Base-by-base conservation (phyloP, 2,329 filamentous ascomycete species). In the Colletotrichum melonis region DNA sequence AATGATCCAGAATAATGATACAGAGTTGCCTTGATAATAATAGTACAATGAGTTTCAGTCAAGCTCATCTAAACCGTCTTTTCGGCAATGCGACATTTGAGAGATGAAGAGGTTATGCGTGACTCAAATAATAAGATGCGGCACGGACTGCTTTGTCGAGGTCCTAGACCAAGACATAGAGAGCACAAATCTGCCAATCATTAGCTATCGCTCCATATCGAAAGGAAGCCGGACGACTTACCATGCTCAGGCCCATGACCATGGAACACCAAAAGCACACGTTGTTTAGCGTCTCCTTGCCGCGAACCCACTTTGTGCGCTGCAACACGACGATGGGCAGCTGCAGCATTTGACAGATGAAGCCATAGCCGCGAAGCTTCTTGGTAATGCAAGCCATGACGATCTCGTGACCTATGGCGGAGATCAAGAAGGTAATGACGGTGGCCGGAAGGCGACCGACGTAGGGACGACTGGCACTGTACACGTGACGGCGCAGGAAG, bases 321-420 rank as follows among this genome's bases (percentile, higher is more conserved):
- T 98, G 97, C 35, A 98, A 85, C 82, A 95, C 91, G n/a, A 98
- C 94, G 76, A 98, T 97, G 0, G 97, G 97, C 77, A 98, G 89
- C 86, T 99, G 97, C 75, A 97, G 85, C 97, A 99, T 98, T 91
- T 98, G 97, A 75, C 94, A 93, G 24, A 97, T 80, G 80, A 98
- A 97, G 11, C 96, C 97, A 80, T 98, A 99, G 14, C 97, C 97
- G 49, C 97, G 88, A 58, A 98, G 87, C 86, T 99, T 98, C 87
- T 98, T 96, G 30, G 95, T 98, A 81, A 99, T 98, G 82, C 96
- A 98, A 8, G 94, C 95, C 94, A 99, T 97, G 78, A 99, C 94
- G 70, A 99, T 89, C 83, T 99, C 97, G 81, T 98, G 97, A 19
- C 95, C 95, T 26, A 97, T 80, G 46, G 97, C 94, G 72, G 92